Evolutionary conservation across 2,329 filamentous ascomycete species (phyloP).

Genomic region (Gyromitra esculenta): DNA sequence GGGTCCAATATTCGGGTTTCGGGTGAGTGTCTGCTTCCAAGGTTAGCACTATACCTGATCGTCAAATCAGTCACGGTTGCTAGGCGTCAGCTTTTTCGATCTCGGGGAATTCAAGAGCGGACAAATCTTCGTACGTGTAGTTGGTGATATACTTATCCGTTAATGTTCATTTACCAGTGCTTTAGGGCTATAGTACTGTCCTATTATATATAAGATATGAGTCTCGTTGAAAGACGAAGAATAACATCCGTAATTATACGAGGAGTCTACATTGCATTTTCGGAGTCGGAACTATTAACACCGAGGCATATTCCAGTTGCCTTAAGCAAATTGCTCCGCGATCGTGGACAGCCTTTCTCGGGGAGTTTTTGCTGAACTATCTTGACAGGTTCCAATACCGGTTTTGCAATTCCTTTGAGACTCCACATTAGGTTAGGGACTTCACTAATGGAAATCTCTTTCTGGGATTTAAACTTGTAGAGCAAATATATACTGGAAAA

Average conservation of each 20-base stretch:
- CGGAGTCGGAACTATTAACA: slow-evolving; percentile 27
- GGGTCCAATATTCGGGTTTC: not conserved
- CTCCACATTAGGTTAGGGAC: not conserved
- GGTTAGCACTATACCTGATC: not conserved
- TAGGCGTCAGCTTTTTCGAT: not conserved
- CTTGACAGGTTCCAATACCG: slow-evolving; percentile 7
- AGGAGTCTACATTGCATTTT: not conserved
- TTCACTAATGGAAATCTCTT: not conserved
- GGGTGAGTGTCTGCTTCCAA: not conserved
- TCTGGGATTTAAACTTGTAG: not conserved
- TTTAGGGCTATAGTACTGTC: not conserved
- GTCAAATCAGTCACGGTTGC: not conserved
- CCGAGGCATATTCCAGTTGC: not conserved
- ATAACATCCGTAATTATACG: not conserved
- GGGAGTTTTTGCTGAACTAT: not conserved
- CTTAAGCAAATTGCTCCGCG: not conserved
- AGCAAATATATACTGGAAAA: not conserved
- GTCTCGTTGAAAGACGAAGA: not conserved
- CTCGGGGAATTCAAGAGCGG: not conserved
- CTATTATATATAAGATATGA: not conserved
- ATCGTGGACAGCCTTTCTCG: not conserved
- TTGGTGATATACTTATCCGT: not conserved
- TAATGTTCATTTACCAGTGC: not conserved
- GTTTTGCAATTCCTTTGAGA: not conserved
- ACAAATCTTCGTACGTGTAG: not conserved